Conservation (phyloP, 148 eudicot species). For the Chenopodium formosanum region DNA sequence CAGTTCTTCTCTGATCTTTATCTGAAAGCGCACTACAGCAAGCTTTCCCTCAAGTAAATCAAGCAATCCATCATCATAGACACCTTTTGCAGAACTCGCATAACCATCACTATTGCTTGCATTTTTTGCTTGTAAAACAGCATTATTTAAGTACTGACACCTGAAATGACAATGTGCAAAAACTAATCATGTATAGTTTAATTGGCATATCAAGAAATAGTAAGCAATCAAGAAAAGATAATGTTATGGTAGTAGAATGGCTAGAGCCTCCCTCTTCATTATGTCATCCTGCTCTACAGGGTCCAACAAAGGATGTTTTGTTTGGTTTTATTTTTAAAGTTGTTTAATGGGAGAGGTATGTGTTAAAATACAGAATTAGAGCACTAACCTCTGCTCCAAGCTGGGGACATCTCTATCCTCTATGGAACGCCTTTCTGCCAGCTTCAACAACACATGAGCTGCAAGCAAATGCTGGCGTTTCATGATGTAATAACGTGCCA, state of each 20-base stretch:
- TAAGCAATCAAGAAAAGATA: slow-evolving; percentile 5
- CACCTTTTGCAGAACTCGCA: slow-evolving; percentile 48
- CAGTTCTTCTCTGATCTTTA: slow-evolving; percentile 69
- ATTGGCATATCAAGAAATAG: slow-evolving; percentile 1
- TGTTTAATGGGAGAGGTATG: neutral
- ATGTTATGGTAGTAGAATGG: neutral
- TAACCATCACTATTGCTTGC: slow-evolving; percentile 51
- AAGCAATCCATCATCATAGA: slow-evolving; percentile 75
- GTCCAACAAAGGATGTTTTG: slow-evolving; percentile 3
- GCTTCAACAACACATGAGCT: slow-evolving; percentile 75
- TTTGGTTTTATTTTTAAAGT: neutral
- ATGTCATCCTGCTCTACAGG: neutral
- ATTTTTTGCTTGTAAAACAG: slow-evolving; percentile 94
- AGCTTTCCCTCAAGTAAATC: slow-evolving; percentile 96
- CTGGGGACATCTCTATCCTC: slow-evolving; percentile 63
- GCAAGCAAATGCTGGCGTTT: slow-evolving; percentile 97
- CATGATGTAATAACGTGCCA: slow-evolving; percentile 86
- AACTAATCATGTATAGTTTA: neutral
- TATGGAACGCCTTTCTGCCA: slow-evolving; percentile 79
- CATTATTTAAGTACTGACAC: slow-evolving; percentile 86
- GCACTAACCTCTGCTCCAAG: slow-evolving; percentile 79
- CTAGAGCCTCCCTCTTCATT: neutral
- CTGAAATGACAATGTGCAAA: slow-evolving; percentile 42
- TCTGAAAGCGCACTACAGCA: slow-evolving; percentile 90
- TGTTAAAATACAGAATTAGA: neutral